Base-by-base conservation (phyloP, 2,329 filamentous ascomycete genomes). In the Escovopsis sp. region DNA sequence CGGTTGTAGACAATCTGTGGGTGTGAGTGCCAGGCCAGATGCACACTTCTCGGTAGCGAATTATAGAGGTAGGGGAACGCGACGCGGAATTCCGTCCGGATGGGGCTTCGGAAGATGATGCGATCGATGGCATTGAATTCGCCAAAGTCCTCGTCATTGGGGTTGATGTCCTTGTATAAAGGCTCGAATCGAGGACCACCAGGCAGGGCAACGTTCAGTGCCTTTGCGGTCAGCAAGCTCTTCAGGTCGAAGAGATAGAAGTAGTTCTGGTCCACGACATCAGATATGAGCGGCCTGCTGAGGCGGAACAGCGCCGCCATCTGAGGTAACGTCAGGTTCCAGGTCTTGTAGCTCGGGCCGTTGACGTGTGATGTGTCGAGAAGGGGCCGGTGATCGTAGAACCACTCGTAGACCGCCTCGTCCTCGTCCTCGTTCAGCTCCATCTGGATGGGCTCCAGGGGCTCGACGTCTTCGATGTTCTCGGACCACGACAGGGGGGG, bases 81-180 rank as follows among this genome's bases (percentile, higher is more conserved):
- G 35, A 98, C 91, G 37, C 89, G 79, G 55, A 93, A 95, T 63
- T 98, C 91, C 8, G 89, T 98, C 51, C 89, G 79, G 49, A 96
- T 93, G 1, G 89, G 88, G 37, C 84, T 81, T 49, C 91, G 83
- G 72, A 98, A 98, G 51, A 98, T 98, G 63, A 98, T 98, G 51
- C 93, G 85, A 56, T 98, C 91, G 53, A 98, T 98, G 30, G 91
- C 91, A 57, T 98, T 98, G 71, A 98, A 98, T 62, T 98, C 91
- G 62, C 91, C 91, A 63, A 98, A 98, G 57, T 98, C 91, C 61
- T 98, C 91, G 51, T 96, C 89, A 53, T 98, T 98, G 2, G 91
- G 91, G 59, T 98, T 88, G 46, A 98, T 88, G 53, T 98, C 91
- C 64, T 98, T 98, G 70, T 95, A 98, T 15, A 98, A 62, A 20